Evolutionary conservation across 306 rosid genomes (phyloP), one percentile per base, ranked within the genome.

Genomic region (Luffa aegyptiaca): DNA sequence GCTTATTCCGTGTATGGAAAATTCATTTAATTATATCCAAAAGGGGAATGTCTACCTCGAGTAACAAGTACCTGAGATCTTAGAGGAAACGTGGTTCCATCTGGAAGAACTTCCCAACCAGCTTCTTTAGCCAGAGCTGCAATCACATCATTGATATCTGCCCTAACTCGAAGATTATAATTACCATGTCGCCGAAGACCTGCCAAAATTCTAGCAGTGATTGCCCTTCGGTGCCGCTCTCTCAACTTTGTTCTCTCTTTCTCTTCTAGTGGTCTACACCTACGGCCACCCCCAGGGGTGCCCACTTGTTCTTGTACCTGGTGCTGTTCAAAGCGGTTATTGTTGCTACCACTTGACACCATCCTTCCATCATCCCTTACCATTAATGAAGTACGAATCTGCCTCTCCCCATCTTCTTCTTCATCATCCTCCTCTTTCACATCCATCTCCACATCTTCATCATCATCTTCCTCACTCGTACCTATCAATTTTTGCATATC

Each of bases 31-130:
- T 51, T 46, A 72, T 46, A 70, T 26, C 12, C 76, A 10, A 70
- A 2, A 72, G 1, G 18, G 26, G 64, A 9, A 75, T 75, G 63
- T 16, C 64, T 75, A 51, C 55, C 61, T 63, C 41, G 55, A 82
- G 78, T 52, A 76, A 55, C 16, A 82, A 81, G 44, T 85, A 92
- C 97, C 99, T 95, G 99, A 81, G 97, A 89, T 80, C 88, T 91
- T 72, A 97, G 87, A 79, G 97, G 99, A 84, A 90, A 87, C 46
- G 97, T 89, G 79, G 99, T 95, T 76, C 99, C 99, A 84, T 95
- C 97, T 0, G 99, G 99, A 86, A 95, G 99, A 85, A 95, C 99
- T 81, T 88, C 91, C 99, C 99, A 95, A 33, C 99, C 97, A 81
- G 97, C 99, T 90, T 93, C 99, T 85, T 94, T 87, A 63, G 97